Base-by-base conservation (phyloP, 331 rosid species). In the Quercus lobata region DNA sequence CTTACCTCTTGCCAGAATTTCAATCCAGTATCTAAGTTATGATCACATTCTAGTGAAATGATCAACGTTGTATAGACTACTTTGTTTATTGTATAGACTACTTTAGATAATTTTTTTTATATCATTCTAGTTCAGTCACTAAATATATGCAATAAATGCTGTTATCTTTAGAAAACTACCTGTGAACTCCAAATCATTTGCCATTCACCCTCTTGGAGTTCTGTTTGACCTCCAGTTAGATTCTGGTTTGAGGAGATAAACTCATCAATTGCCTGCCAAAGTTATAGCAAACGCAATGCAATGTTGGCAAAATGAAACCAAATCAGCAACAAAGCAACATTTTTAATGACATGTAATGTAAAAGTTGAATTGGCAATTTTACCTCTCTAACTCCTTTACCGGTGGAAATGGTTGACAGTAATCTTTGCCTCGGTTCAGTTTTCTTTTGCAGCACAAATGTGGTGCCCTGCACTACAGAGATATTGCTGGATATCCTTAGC, bases 381-480 rank as follows among this genome's bases (percentile, higher is more conserved):
- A 91, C 98, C 92, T 89, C 93, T 85, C 75, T 29, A 63, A 89
- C 85, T 77, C 87, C 85, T 73, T 25, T 79, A 5, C 87, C 95
- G 0, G 91, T 83, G 35, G 97, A 92, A 82, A 95, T 84, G 29
- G 97, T 86, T 56, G 95, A 79, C 75, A 95, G 80, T 79, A 95
- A 77, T 65, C 83, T 89, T 83, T 95, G 96, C 87, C 97, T 95
- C 0, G 91, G 91, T 85, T 83, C 93, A 25, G 91, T 83, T 81
- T 89, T 88, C 97, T 95, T 95, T 82, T 90, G 98, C 77, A 89
- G 84, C 79, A 95, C 98, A 81, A 95, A 95, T 62, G 97, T 92
- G 81, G 98, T 95, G 88, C 98, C 97, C 97, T 92, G 97, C 97
- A 91, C 97, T 90, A 95, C 74, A 86, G 76, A 87, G 77, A 80